Base-by-base conservation (phyloP, 2,329 filamentous ascomycete genomes). In the Keithomyces neogunnii region DNA sequence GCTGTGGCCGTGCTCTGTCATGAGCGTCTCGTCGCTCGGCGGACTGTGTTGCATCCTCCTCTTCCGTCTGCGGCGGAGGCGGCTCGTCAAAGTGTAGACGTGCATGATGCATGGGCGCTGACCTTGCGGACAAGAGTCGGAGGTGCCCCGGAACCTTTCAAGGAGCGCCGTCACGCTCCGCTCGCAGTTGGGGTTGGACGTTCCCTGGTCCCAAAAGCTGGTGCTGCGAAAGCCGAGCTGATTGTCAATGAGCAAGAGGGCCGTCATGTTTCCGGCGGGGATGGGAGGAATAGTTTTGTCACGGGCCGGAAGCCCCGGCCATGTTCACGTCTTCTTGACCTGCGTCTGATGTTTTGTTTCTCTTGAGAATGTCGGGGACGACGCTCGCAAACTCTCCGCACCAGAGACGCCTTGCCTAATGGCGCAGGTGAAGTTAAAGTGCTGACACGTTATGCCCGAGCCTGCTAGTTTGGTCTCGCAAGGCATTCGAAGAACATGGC, bases 241-340 rank as follows among this genome's bases (percentile, higher is more conserved):
- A 50, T 55, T 36, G 43, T 59, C 35, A 48, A 59, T 53, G 51
- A 60, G 50, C 50, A 59, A 51, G 7, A 59, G 48, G 31, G 53
- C 53, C 8, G 53, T 55, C 11, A 36, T 50, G 28, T 26, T 50
- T 42, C 5, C 8, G 9, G 45, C 31, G 3, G 45, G 28, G 31
- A 47, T 47, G 29, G 45, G 45, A 35, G 33, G 33, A 11, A 35
- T 11, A 11, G 33, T 7, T 11, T 35, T 11, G 6, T 11, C 33
- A 35, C 11, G 33, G 11, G 33, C 6, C 11, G 33, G 11, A 11
- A 35, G 11, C 6, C 33, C 11, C 11, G 33, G 33, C 6, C 33
- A 35, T 35, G 11, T 35, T 35, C 6, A 35, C 6, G 33, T 6
- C 11, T 35, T 7, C 33, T 35, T 35, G 33, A 35, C 11, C 19